Evolutionary conservation across 2,329 filamentous ascomycete species (phyloP).

Genomic region (Epicoccum sorghinum): DNA sequence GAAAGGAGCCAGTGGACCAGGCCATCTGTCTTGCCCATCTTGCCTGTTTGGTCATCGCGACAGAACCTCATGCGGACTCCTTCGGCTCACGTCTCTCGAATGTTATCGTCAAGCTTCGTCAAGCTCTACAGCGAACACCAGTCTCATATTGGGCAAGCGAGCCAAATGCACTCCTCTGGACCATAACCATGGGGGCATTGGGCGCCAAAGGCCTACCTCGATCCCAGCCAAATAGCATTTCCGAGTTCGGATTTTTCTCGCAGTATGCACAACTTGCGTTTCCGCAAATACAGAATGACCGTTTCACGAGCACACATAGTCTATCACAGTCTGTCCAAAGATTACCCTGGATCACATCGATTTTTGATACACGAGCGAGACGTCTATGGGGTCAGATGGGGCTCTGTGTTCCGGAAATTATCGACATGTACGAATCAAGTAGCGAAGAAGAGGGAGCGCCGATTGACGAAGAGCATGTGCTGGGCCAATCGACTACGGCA

Average conservation of each 20-base stretch:
- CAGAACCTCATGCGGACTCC: constrained; percentile 26
- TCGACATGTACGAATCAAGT: constrained; percentile 15
- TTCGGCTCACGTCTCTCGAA: constrained; percentile 25
- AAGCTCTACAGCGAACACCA: constrained; percentile 20
- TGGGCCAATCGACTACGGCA: constrained; percentile 24
- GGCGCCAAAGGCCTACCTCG: constrained; percentile 23
- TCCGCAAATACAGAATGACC: constrained; percentile 7
- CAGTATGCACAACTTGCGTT: constrained; percentile 21
- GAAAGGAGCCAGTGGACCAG: constrained; percentile 25
- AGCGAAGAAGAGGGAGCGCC: constrained; percentile 17
- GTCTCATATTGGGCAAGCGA: constrained; percentile 28
- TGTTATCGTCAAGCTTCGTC: constrained; percentile 29
- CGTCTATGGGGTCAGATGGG: constrained; percentile 28
- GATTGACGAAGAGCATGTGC: constrained; percentile 21
- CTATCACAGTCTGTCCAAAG: background rate
- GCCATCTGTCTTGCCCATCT: constrained; percentile 35
- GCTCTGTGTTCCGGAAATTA: constrained; percentile 19
- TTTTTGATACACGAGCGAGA: constrained; percentile 28
- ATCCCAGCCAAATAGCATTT: constrained; percentile 1
- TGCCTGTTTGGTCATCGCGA: constrained; percentile 34
- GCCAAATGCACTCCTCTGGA: constrained; percentile 37
- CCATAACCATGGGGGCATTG: constrained; percentile 36
- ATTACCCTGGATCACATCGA: constrained; percentile 29
- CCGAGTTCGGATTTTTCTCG: constrained; percentile 24
- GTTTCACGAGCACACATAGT: constrained; percentile 21